Base-by-base conservation (phyloP, 2,329 filamentous ascomycete species). In the Trichophyton benhamiae region DNA sequence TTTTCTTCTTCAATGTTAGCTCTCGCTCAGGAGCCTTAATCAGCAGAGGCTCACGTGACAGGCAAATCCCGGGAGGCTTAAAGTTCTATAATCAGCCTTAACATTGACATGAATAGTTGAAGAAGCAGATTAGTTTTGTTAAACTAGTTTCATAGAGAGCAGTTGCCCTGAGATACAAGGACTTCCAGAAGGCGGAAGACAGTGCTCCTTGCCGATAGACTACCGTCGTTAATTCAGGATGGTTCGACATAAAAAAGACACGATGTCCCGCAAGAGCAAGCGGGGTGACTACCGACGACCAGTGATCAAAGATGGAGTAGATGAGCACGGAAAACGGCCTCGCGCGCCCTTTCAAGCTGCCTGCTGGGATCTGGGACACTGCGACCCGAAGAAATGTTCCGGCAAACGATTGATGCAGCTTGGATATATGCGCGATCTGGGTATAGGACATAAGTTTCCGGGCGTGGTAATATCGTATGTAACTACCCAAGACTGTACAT, bases 301-400 rank as follows among this genome's bases (percentile, higher is more conserved):
- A 60, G 67, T 68, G 63, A 49, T 61, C 25, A 49, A 27, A n/a
- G 71, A 71, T 64, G 68, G 76, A 58, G 71, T 74, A 60, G 75
- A 77, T 63, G 73, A 78, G 60, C 71, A 74, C 17, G 68, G 67
- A 65, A 67, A 63, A 42, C 69, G 70, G 60, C 67, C 72, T 62
- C 73, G 72, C 58, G 76, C 76, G 42, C 72, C 77, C 22, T 96
- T 91, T 82, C 95, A 95, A 76, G 92, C 94, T 57, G 94, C 92
- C 63, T 96, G 92, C 74, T 99, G 94, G 94, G 94, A 99, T 71
- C 81, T 99, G 38, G 92, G 91, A 64, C 94, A 99, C 78, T 99
- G 94, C 79, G 94, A 99, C 71, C 90, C 92, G 7, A 97, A 96
- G 75, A 82, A 92, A 68, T 99, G 94, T 76, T 96, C 91, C 0